These are phyloP conservation scores for Entomortierella lignicola DNA, from an alignment of 192 early-diverging fungal species.

Conservation along the genomic window DNA sequence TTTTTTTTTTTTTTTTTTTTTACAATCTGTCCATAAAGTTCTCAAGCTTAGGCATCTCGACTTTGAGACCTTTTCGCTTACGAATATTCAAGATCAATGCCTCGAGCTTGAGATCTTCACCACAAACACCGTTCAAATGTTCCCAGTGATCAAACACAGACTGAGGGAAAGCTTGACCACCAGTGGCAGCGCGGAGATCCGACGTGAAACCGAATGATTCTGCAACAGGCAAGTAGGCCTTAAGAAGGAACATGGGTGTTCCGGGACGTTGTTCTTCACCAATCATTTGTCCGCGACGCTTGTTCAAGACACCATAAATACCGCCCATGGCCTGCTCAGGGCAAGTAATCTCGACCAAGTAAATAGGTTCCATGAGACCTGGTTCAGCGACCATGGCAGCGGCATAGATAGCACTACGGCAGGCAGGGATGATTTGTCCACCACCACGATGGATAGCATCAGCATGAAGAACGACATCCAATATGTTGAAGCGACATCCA, in stretches of 20 bases:
- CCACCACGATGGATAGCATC: conserved; percentile 99
- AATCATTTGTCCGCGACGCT: conserved; percentile 95
- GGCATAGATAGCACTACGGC: conserved; percentile 94
- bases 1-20: conserved; percentile 19
- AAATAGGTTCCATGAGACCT: conserved; percentile 95
- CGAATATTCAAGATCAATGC: conserved; percentile 83
- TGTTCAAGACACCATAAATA: conserved; percentile 96
- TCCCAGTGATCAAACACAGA: conserved; percentile 98
- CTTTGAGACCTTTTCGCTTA: conserved; percentile 93
- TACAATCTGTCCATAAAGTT: conserved; percentile 89
- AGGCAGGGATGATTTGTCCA: conserved; percentile 96
- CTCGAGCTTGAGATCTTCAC: conserved; percentile 83
- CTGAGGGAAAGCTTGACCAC: conserved; percentile 99
- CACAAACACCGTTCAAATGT: conserved; percentile 78
- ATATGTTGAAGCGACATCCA: conserved; percentile 95
- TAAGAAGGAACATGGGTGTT: conserved; percentile 92
- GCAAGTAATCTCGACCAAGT: conserved; percentile 95
- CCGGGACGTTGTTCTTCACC: conserved; percentile 89
- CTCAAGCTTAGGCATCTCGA: conserved; percentile 83
- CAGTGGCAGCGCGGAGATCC: conserved; percentile 92
- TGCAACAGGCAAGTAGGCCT: conserved; percentile 95
- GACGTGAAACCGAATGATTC: conserved; percentile 99
- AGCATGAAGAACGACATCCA: conserved; percentile 95
- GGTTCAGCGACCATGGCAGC: conserved; percentile 86
- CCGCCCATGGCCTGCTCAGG: conserved; percentile 95